Base-by-base conservation (phyloP, 345 rosid genomes). In the Citrus unshiu region DNA sequence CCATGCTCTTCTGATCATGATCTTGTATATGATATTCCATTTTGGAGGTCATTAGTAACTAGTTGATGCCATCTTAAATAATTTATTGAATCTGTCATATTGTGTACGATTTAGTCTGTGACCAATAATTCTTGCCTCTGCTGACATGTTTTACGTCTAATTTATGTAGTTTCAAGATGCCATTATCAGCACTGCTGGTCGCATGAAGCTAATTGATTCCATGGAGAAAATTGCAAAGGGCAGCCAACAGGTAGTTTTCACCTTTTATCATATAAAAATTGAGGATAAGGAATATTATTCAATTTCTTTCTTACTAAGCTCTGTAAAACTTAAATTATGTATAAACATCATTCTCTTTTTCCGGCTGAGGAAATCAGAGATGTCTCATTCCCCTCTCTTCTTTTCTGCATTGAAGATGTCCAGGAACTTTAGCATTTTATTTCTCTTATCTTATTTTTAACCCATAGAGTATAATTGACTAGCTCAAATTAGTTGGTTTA, bases 191-290 rank as follows among this genome's bases (percentile, higher is more conserved):
- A 73, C 84, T 80, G 89, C 81, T 73, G 95, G 97, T 80, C 91
- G 91, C 43, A 72, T 58, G 82, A 95, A 93, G 82, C 88, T 91
- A 74, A 88, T 89, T 68, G 85, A 87, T 84, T 93, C 97, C 77
- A 85, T 93, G 97, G 95, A 95, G 81, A 97, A 88, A 80, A 91
- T 93, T 83, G 85, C 87, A 80, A 91, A 90, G 82, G 92, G 93
- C 77, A 93, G 90, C 84, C 92, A 93, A 78, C 97, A 90, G 94
- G 93, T 95, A 75, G 65, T 72, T 70, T 34, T 60, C 49, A 43
- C 22, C 32, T 80, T 81, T 54, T 75, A 59, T 13, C 13, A n/a
- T 37, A 22, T 40, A 70, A 59, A 29, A 46, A 29, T 58, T 18
- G 27, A 34, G 24, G 24, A 65, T 43, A 22, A 8, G 37, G 77